Evolutionary conservation across 352 stramenopile genomes (phyloP).

Genomic region (Globisporangium camurandrum): DNA sequence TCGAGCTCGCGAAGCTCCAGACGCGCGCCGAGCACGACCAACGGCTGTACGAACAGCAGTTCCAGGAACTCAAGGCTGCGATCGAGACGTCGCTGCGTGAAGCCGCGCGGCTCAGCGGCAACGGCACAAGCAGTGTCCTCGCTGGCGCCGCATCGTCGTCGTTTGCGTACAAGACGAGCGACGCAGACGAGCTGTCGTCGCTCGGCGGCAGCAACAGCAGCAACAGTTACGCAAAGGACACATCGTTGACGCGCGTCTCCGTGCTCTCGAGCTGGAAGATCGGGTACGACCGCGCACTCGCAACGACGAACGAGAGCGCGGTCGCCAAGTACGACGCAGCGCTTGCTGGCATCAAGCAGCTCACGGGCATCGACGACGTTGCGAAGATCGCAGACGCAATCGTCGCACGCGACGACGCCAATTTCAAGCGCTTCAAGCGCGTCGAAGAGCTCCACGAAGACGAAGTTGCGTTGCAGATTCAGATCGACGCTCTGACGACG

Average conservation of each 20-base stretch:
- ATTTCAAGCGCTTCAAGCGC: conserved; percentile 76
- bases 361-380: conserved; percentile 48
- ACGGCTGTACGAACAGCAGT: conserved; percentile 49
- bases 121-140: no score
- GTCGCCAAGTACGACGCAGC: conserved; percentile 58
- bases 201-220: conserved; percentile 2
- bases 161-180: background rate
- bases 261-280: conserved; percentile 71
- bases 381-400: conserved; percentile 41
- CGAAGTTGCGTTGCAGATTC: conserved; percentile 34
- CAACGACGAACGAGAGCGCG: conserved; percentile 29
- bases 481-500: conserved; percentile 36
- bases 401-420: conserved; percentile 53
- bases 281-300: conserved; percentile 53
- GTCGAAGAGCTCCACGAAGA: conserved; percentile 63
- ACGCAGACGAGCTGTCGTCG: conserved; percentile 1
- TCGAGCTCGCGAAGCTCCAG: conserved; percentile 46
- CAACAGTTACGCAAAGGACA: conserved; percentile 15
- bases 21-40: conserved; percentile 43
- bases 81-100: conserved; percentile 45
- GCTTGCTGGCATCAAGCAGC: conserved; percentile 49
- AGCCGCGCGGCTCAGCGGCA: conserved; percentile 8
- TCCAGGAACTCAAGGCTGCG: conserved; percentile 44
- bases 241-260: conserved; percentile 37
- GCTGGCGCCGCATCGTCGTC: background rate